Evolutionary conservation across 2,329 filamentous ascomycete species (phyloP).

Genomic region (Phialophora tarda): DNA sequence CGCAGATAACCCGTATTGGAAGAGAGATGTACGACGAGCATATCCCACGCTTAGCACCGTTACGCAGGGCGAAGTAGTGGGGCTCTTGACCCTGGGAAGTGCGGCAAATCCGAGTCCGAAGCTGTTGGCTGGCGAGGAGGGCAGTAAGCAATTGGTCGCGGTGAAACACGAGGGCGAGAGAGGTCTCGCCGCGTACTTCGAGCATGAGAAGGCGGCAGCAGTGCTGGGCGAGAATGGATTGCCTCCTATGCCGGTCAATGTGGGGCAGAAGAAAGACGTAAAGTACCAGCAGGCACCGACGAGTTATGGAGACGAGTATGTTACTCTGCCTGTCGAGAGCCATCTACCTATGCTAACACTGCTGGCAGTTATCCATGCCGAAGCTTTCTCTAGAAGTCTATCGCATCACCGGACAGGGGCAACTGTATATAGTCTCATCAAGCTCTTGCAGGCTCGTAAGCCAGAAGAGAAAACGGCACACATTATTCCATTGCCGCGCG

Average conservation of each 20-base stretch:
- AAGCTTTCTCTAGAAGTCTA: slow-evolving; percentile 48
- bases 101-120: slow-evolving; percentile 80
- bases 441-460: slow-evolving; percentile 21
- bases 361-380: slow-evolving; percentile 52
- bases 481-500: slow-evolving; percentile 30
- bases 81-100: slow-evolving; percentile 83
- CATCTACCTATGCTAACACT: slow-evolving; percentile 59
- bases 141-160: slow-evolving; percentile 74
- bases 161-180: slow-evolving; percentile 76
- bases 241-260: slow-evolving; percentile 83
- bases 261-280: slow-evolving; percentile 64
- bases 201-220: slow-evolving; percentile 64
- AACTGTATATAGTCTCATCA: slow-evolving; percentile 30
- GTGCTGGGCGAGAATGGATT: slow-evolving; percentile 75
- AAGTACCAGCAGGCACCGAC: slow-evolving; percentile 71
- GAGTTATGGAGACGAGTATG: slow-evolving; percentile 73
- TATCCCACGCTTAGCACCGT: slow-evolving; percentile 83
- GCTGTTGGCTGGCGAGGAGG: slow-evolving; percentile 71
- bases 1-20: slow-evolving; percentile 94
- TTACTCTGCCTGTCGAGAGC: slow-evolving; percentile 43
- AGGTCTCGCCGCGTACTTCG: slow-evolving; percentile 74
- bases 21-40: slow-evolving; percentile 81
- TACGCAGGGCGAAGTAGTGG: slow-evolving; percentile 82
- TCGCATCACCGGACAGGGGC: not conserved
- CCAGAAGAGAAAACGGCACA: slow-evolving; percentile 7